Evolutionary conservation across 768 basidiomycete genomes (phyloP), one percentile per base, ranked within the genome.

Genomic region (Termitomyces sp.): DNA sequence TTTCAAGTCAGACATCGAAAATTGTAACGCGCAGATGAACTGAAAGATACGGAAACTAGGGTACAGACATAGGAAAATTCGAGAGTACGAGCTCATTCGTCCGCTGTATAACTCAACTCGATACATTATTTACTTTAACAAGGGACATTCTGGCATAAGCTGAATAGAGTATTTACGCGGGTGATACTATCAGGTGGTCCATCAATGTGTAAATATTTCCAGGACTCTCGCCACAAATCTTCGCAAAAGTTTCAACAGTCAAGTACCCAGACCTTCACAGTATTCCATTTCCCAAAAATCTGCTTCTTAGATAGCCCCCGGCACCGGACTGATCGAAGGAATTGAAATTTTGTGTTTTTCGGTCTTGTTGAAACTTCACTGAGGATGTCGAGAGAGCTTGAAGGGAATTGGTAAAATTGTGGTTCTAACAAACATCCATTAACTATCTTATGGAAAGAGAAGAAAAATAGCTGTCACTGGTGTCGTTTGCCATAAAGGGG

Each of bases 201-300:
- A 20, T 12, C 20, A 20, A 44, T 44, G 43, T 43, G 41, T 44
- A 4, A 20, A 8, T 3, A 43, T 44, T 8, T 20, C 20, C 3
- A n/a, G 20, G 9, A 23, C 4, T 47, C 46, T 26, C 1, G 13
- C 2, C 12, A 20, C 23, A 46, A 44, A 49, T 49, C 48, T 32
- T 49, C 30, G 12, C 18, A 18, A 49, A 33, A 18, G 16, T 32
- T 8, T 26, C 44, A n/a, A 23, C 20, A 43, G n/a, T 1, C 46
- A 14, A 47, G 4, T 12, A 23, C 4, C 9, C 6, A 52, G 36
- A 26, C 9, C 10, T 38, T 57, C 28, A 57, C 2, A 57, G n/a
- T 20, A 13, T 38, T 30, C 56, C 56, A 30, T 57, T 57, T 14
- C 56, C 56, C 56, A 57, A 57, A 9, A n/a, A 53, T 26, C 38